Base-by-base conservation (phyloP, 1,284 basidiomycete genomes). In the Papiliotrema nemorosa region DNA sequence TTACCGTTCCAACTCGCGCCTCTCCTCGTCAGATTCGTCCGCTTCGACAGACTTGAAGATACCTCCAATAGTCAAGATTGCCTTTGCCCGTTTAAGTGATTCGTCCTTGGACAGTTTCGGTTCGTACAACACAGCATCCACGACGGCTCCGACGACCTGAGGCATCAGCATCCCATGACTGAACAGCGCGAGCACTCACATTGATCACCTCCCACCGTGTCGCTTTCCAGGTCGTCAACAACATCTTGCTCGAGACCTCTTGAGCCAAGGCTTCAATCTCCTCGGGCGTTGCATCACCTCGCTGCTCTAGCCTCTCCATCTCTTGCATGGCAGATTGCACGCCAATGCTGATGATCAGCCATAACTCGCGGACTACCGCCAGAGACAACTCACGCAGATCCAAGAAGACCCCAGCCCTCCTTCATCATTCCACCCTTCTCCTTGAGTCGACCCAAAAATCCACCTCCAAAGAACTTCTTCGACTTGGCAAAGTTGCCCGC, bases 201-300 rank as follows among this genome's bases (percentile, higher is more conserved):
- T 87, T 87, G 35, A 85, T 84, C 25, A 94, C 89, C 76, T 97
- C 92, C 69, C 94, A 85, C 44, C 91, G 83, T 2, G 91, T 92
- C 14, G 91, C 92, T 53, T 90, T 84, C 92, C 92, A 97, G 24
- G 92, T 93, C 9, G 91, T 91, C 27, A 96, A 82, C 75, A 97
- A 82, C 70, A 94, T 90, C 85, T 93, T 97, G 54, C 90, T 90
- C 16, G 90, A 94, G 63, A 98, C 82, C 64, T 98, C 96, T 79
- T 88, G 85, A 71, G 97, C 94, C 40, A 98, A 75, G 18, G 87
- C 86, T 51, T 85, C 82, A 20, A 93, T 75, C 69, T 94, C 85
- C 50, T 92, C 91, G 62, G 89, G 87, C 3, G 79, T 80, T 2
- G 89, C 78, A 50, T 72, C 93, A 22, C 90, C 91, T 68, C 88